These are phyloP conservation scores for Rhizopus sp. DNA, from an alignment of 371 early-diverging fungal genomes.

Conservation along the genomic window DNA sequence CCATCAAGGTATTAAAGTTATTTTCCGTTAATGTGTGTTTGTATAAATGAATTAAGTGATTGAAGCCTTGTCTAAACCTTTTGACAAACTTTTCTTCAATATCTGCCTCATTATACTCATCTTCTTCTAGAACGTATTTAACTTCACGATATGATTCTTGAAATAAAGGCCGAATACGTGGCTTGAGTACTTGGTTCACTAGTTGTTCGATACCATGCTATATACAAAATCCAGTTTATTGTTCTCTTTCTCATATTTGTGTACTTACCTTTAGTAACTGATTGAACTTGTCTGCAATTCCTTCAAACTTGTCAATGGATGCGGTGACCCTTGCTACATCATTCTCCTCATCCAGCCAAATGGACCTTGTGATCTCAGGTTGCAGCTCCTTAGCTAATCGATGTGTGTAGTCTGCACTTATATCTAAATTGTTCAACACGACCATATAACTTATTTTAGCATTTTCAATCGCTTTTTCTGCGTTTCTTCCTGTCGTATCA, in stretches of 20 bases:
- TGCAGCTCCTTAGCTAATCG: slow-evolving; percentile 67
- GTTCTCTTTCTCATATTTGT: neutral
- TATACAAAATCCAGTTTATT: neutral
- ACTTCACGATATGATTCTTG: slow-evolving; percentile 82
- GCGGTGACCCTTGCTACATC: slow-evolving; percentile 49
- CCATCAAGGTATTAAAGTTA: slow-evolving; percentile 70
- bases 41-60: slow-evolving; percentile 49
- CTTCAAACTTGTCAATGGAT: slow-evolving; percentile 55
- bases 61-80: slow-evolving; percentile 71
- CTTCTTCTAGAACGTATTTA: slow-evolving; percentile 86
- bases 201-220: slow-evolving; percentile 81
- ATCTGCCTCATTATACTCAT: slow-evolving; percentile 87
- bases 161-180: slow-evolving; percentile 75
- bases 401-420: slow-evolving; percentile 73
- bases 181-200: slow-evolving; percentile 76
- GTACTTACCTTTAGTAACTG: slow-evolving; percentile 59
- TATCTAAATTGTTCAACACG: slow-evolving; percentile 82
- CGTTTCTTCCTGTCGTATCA: slow-evolving; percentile 38
- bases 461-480: slow-evolving; percentile 40
- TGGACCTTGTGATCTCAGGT: slow-evolving; percentile 48
- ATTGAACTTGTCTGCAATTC: slow-evolving; percentile 63
- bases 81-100: slow-evolving; percentile 77
- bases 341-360: slow-evolving; percentile 48
- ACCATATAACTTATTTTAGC: slow-evolving; percentile 72
- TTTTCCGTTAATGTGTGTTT: slow-evolving; percentile 60